phyloP scores from a whole-genome alignment of 2,329 filamentous ascomycete genomes.

The Thielaviopsis punctulata region DNA sequence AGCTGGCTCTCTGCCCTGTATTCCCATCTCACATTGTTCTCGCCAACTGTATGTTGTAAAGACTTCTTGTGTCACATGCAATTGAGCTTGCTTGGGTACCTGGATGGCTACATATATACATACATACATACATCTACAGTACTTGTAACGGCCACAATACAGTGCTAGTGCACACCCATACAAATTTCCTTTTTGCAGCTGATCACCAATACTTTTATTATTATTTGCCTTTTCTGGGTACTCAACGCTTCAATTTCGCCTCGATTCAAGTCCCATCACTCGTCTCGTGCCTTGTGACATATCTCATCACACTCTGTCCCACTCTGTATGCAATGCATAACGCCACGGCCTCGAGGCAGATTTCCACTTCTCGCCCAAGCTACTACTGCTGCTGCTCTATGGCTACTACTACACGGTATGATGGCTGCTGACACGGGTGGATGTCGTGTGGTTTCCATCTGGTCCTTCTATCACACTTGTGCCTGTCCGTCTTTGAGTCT shows the following conservation, averaged over 20 bases:
- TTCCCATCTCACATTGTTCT: background rate
- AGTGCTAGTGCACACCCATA: background rate
- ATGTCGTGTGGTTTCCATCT: background rate
- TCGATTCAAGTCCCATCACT: background rate
- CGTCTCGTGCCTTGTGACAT: background rate
- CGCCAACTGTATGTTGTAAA: background rate
- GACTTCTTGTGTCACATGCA: background rate
- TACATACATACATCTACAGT: no score
- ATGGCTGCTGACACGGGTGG: background rate
- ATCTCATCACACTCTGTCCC: background rate
- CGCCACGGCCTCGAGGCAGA: background rate
- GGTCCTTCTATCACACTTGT: background rate
- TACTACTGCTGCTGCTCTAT: background rate
- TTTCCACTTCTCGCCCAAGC: background rate
- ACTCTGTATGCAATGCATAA: background rate
- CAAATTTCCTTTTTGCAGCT: background rate
- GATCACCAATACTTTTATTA: background rate
- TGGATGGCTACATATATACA: background rate
- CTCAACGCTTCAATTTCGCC: background rate
- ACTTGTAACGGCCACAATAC: background rate
- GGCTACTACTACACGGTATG: background rate
- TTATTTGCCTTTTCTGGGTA: background rate
- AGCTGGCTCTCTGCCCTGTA: background rate
- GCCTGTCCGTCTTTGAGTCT: background rate
- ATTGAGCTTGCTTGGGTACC: background rate